Conservation (phyloP, 2,329 filamentous ascomycete genomes). For the Exophiala sideris region DNA sequence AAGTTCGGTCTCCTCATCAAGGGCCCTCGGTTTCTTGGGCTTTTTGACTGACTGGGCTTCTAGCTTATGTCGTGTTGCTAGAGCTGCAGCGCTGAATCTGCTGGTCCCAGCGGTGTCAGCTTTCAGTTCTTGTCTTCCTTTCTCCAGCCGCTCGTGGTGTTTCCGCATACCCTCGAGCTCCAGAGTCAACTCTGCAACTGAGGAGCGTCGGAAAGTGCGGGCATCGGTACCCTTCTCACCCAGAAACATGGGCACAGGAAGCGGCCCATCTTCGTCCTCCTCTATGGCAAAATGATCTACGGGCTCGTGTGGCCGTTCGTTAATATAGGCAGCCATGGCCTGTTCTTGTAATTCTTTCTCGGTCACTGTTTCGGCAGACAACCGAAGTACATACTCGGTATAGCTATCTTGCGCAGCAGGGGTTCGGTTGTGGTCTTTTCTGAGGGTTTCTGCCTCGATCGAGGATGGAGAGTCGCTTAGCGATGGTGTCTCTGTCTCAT, state of each 20-base stretch:
- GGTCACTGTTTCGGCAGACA: conserved; percentile 70
- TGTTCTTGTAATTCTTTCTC: conserved; percentile 74
- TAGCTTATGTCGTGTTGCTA: conserved; percentile 28
- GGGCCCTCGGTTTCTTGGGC: conserved; percentile 19
- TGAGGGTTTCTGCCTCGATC: conserved; percentile 35
- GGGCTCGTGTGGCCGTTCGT: conserved; percentile 45
- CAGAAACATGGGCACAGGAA: conserved; percentile 29
- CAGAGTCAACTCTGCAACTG: conserved; percentile 56
- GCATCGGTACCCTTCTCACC: conserved; percentile 31
- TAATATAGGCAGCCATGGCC: conserved; percentile 48
- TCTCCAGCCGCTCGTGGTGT: conserved; percentile 65
- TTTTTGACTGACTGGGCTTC: conserved; percentile 20
- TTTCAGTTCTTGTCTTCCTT: conserved; percentile 42
- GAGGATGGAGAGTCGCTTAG: conserved; percentile 39
- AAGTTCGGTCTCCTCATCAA: conserved; percentile 34
- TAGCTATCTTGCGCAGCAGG: conserved; percentile 60
- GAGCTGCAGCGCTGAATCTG: conserved; percentile 34
- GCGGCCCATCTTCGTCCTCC: conserved; percentile 31
- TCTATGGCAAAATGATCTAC: conserved; percentile 47
- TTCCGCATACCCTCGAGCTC: conserved; percentile 78
- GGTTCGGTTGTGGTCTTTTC: conserved; percentile 24
- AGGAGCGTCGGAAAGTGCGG: conserved; percentile 40
- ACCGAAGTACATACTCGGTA: conserved; percentile 70
- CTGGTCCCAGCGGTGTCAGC: conserved; percentile 34
- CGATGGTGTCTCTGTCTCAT: conserved; percentile 45